These are phyloP conservation scores for Platanthera guangdongensis DNA, from an alignment of 106 monocot species.

Conservation along the genomic window DNA sequence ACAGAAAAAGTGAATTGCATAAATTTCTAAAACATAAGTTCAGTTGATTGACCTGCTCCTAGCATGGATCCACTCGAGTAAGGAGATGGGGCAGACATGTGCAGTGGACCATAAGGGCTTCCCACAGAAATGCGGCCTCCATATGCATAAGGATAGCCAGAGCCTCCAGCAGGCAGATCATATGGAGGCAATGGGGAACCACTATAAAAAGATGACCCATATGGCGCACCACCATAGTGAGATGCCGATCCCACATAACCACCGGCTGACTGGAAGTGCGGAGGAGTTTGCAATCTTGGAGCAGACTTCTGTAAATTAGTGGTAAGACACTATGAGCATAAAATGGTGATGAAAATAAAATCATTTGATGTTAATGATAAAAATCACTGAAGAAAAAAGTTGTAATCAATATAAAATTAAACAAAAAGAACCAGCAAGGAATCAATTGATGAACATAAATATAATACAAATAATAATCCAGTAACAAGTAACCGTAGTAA, in stretches of 20 bases:
- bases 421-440: too few relatives aligned
- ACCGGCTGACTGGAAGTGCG: constrained; percentile 8
- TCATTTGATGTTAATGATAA: neutral
- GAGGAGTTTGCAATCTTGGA: constrained; percentile 42
- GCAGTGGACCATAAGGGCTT: constrained; percentile 65
- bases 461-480: neutral
- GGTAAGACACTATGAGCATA: constrained; percentile 1
- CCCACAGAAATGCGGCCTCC: constrained; percentile 49
- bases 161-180: constrained; percentile 33
- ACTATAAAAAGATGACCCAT: constrained; percentile 41
- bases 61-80: constrained; percentile 56
- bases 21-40: neutral
- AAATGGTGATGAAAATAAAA: neutral
- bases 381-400: too few relatives aligned
- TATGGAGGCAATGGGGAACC: constrained; percentile 47
- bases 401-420: neutral
- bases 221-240: constrained; percentile 73
- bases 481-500: neutral
- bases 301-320: constrained; percentile 41
- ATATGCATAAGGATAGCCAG: constrained; percentile 52
- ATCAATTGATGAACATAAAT: neutral
- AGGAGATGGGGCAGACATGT: constrained; percentile 40
- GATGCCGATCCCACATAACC: constrained; percentile 58
- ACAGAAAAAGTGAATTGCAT: neutral
- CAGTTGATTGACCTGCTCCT: neutral